Evolutionary conservation across 768 basidiomycete species (phyloP), one percentile per base, ranked within the genome.

Genomic region (Termitomyces sp.): DNA sequence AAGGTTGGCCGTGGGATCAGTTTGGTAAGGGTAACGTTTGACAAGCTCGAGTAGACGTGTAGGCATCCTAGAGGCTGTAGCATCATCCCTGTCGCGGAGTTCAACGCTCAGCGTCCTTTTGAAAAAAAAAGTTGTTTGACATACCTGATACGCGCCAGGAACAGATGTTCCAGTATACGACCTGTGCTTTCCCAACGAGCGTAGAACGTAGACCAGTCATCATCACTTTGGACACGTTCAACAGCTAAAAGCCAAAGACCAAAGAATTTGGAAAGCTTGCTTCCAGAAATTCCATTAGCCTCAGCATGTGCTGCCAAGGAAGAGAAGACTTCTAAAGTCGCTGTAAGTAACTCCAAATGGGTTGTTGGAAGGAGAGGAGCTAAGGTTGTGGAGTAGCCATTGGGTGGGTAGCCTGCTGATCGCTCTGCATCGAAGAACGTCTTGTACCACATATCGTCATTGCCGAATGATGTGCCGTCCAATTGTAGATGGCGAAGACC

Each of bases 291-390:
- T 47, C 89, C 79, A 62, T 87, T 91, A 5, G 72, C 72, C 60
- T 91, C 91, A 7, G 84, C 76, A 60, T 87, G 87, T 3, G 87
- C 78, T 0, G 90, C 87, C 6, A 92, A 73, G 13, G 84, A 84
- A 0, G 86, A 84, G 33, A 90, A 79, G 7, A 89, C 67, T 48
- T 83, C 80, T 3, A 92, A 71, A 0, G 80, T 80, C 0, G 77
- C 71, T 1, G 73, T 72, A 16, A 92, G 73, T 15, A 91, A 69
- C 48, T 85, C 80, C 0, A 78, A 59, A 56, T 92, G 86, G 4
- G 78, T 67, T 2, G 75, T 38, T 5, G 88, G 84, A 3, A 91
- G 64, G 20, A 75, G 68, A n/a, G 88, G 86, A 5, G 80, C 68
- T 29, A 92, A 72, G 33, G 76, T 70, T 38, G 84, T 70, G 0